Evolutionary conservation across 2,329 filamentous ascomycete species (phyloP).

Genomic region (Metarhizium brunneum): DNA sequence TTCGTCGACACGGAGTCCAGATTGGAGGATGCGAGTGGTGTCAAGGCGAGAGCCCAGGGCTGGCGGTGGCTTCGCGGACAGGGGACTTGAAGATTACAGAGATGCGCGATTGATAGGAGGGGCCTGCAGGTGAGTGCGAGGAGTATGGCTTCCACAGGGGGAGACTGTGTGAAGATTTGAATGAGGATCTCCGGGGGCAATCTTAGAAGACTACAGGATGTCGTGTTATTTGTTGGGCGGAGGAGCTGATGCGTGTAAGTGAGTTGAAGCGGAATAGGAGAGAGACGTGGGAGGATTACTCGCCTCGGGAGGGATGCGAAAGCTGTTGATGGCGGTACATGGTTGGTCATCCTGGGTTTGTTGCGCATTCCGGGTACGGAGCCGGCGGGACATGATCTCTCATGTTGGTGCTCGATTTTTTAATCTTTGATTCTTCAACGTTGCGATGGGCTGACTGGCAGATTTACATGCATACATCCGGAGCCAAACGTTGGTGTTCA

Average conservation of each 20-base stretch:
- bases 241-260: not conserved
- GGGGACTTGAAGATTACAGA: conserved; percentile 11
- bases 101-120: conserved; percentile 11
- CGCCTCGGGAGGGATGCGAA: not conserved
- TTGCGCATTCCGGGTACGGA: not conserved
- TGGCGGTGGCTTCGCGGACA: not conserved
- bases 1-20: not conserved
- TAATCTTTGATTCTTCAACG: not conserved
- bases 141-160: conserved; percentile 9
- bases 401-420: not conserved
- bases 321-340: not conserved
- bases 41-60: not conserved
- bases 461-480: not conserved
- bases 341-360: not conserved
- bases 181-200: conserved; percentile 18
- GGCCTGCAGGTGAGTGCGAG: conserved; percentile 14
- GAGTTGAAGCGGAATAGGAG: not conserved
- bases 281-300: not conserved
- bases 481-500: not conserved
- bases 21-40: conserved; percentile 5
- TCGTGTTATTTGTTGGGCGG: not conserved
- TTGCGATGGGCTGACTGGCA: not conserved
- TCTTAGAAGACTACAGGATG: conserved; percentile 8
- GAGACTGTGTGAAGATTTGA: conserved; percentile 11
- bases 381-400: not conserved